Conservation (phyloP, 371 early-diverging fungal genomes). For the Dinochytrium kinnereticum region DNA sequence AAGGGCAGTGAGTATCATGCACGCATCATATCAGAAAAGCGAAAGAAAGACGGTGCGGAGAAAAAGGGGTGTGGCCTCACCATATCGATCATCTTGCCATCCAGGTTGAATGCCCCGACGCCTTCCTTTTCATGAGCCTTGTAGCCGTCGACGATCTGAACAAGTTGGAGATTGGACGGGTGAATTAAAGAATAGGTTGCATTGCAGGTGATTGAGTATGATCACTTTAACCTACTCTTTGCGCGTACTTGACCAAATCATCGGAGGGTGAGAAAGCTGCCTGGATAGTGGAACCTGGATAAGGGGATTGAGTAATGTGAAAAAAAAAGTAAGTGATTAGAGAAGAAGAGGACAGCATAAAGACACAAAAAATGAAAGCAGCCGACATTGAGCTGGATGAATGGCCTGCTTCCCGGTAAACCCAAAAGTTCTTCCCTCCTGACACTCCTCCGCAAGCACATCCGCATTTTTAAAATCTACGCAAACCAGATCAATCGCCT, state of each 20-base stretch:
- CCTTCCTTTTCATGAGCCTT: constrained; percentile 69
- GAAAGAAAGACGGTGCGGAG: background rate
- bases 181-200: background rate
- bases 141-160: constrained; percentile 68
- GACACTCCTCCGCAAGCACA: constrained; percentile 77
- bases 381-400: constrained; percentile 77
- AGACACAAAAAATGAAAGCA: constrained; percentile 11
- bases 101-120: constrained; percentile 86
- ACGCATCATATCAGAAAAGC: background rate
- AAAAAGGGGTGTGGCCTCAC: constrained; percentile 13
- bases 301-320: background rate
- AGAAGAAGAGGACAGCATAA: background rate
- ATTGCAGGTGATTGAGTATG: background rate
- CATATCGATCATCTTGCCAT: constrained; percentile 82
- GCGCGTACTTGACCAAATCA: constrained; percentile 28
- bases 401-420: constrained; percentile 96
- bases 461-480: constrained; percentile 37
- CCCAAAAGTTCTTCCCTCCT: constrained; percentile 87
- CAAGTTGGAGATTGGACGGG: background rate
- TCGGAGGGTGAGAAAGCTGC: constrained; percentile 73
- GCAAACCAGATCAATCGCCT: constrained; percentile 88
- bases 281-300: constrained; percentile 75
- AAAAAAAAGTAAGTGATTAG: background rate
- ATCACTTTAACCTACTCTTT: background rate
- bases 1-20: background rate